These are phyloP conservation scores for Mortierella sp. DNA, from an alignment of 371 early-diverging fungal genomes.

Conservation along the genomic window DNA sequence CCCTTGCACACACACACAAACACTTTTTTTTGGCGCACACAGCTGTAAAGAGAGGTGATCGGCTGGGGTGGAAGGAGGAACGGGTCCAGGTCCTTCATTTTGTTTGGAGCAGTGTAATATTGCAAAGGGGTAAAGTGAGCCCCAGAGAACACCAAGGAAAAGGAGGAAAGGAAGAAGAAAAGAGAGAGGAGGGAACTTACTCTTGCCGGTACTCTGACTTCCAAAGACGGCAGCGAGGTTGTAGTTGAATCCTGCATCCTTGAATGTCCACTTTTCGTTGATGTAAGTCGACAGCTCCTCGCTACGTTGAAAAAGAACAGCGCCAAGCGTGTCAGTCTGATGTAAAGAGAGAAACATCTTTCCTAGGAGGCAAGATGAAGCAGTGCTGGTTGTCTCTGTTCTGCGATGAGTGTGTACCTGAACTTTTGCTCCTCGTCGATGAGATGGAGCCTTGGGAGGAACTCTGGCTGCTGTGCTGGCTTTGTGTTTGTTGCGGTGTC, in stretches of 20 bases:
- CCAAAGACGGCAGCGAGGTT: slow-evolving; percentile 98
- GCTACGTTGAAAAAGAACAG: slow-evolving; percentile 58
- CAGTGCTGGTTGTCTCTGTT: neutral
- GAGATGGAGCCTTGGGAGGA: slow-evolving; percentile 81
- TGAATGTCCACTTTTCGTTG: slow-evolving; percentile 85
- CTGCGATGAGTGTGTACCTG: slow-evolving; percentile 69
- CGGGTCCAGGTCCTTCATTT: neutral
- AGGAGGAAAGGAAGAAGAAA: neutral
- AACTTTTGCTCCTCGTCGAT: slow-evolving; percentile 88
- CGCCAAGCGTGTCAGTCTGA: slow-evolving; percentile 5
- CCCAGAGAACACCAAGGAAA: neutral
- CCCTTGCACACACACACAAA: neutral
- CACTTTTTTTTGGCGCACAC: neutral
- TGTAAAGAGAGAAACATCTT: neutral
- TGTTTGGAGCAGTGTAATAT: neutral
- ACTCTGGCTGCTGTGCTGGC: slow-evolving; percentile 56
- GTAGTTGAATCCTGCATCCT: slow-evolving; percentile 93
- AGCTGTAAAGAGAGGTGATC: neutral
- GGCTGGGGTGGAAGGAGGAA: neutral
- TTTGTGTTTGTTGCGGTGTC: slow-evolving; percentile 22
- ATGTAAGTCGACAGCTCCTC: slow-evolving; percentile 78
- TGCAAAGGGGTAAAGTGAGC: neutral
- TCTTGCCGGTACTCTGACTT: slow-evolving; percentile 98
- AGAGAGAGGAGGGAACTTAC: slow-evolving; percentile 64
- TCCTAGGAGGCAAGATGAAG: neutral